A percentile compares a stretch with the other conserved stretches of the same genome.
Evolutionary conservation across 1,284 basidiomycete species (phyloP).

Genomic region (Sporisorium reilianum): DNA sequence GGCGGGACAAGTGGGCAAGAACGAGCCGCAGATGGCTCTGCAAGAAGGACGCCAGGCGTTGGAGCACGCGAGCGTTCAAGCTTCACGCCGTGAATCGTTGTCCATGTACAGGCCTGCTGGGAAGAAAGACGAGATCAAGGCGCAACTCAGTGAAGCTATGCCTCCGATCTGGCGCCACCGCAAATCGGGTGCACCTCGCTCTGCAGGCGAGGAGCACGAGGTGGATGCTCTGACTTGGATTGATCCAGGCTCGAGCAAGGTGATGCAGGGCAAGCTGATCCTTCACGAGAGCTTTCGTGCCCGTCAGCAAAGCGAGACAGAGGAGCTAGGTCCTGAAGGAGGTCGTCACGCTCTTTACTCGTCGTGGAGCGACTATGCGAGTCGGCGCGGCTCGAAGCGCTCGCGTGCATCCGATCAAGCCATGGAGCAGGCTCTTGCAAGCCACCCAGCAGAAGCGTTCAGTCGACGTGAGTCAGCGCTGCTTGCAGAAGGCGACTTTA

Average conservation of each 20-base stretch:
- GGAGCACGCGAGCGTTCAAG: neutral
- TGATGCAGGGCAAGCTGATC: neutral
- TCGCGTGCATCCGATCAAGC: neutral
- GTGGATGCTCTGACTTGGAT: neutral
- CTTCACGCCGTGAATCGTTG: neutral
- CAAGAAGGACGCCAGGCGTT: neutral
- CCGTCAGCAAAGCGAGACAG: neutral
- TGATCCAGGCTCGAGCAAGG: neutral
- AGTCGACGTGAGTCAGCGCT: neutral
- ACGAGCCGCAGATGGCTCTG: no score
- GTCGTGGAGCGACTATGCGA: neutral
- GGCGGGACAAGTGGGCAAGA: neutral
- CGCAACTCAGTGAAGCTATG: conserved; percentile 18
- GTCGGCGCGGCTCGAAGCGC: neutral
- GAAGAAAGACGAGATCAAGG: conserved; percentile 24
- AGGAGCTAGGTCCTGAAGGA: neutral
- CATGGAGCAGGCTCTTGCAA: neutral
- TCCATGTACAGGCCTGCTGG: conserved; percentile 19
- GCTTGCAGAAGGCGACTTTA: neutral
- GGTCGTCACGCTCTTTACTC: neutral
- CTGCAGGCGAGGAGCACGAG: neutral
- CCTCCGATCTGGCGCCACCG: neutral
- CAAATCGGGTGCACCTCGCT: neutral
- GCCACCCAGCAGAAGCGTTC: neutral
- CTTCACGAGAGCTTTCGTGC: neutral